phyloP scores from a whole-genome alignment of 140 eudicot species.

The Ambrosia hybrid region DNA sequence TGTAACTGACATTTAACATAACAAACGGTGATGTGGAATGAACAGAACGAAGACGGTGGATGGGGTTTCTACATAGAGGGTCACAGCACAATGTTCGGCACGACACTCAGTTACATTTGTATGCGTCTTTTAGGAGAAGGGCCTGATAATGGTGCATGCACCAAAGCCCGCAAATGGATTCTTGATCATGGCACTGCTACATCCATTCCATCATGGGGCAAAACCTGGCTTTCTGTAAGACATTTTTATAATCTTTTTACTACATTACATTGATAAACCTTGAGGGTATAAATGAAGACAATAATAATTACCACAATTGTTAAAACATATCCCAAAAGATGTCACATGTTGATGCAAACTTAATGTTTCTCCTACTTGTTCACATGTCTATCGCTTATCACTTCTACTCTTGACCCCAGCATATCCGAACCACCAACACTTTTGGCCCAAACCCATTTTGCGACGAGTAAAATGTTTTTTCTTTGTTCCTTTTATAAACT shows the following conservation, averaged over 20 bases:
- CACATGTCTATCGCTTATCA: too few relatives aligned
- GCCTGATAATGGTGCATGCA: conserved; percentile 59
- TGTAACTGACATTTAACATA: background rate
- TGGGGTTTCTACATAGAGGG: conserved; percentile 90
- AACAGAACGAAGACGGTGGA: conserved; percentile 83
- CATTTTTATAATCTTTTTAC: background rate
- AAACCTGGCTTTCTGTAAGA: conserved; percentile 77
- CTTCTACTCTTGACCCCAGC: background rate
- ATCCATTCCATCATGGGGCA: conserved; percentile 85
- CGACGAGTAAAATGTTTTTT: background rate
- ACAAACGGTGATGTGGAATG: conserved; percentile 1
- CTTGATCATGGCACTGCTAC: conserved; percentile 72
- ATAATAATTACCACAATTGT: too few relatives aligned
- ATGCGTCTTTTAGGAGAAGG: conserved; percentile 78
- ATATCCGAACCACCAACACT: background rate
- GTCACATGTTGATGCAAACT: too few relatives aligned
- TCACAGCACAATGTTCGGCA: conserved; percentile 77
- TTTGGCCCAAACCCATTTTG: background rate
- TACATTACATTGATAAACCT: background rate
- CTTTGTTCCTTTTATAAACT: background rate
- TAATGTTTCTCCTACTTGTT: too few relatives aligned
- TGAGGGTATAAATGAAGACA: too few relatives aligned
- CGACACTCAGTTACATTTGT: conserved; percentile 61
- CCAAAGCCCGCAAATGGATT: conserved; percentile 78
- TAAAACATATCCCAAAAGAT: too few relatives aligned